Conservation (phyloP, 345 rosid genomes). For the Pugionium dolabratum region DNA sequence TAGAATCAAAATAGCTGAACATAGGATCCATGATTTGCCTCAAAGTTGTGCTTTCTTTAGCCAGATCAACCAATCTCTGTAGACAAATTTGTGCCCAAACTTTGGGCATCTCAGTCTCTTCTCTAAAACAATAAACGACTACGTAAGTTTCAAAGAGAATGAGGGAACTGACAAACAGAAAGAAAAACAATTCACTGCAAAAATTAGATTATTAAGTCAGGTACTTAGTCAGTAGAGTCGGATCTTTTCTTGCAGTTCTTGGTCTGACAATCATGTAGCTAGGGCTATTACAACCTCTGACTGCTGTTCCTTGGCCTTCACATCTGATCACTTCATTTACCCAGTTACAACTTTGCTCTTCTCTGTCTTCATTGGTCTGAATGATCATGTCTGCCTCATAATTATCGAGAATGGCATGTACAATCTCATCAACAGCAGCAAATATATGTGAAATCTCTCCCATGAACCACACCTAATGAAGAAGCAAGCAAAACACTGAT, state of each 20-base stretch:
- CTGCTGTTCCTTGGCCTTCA: constrained; percentile 67
- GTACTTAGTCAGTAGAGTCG: constrained; percentile 76
- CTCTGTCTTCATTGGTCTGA: constrained; percentile 59
- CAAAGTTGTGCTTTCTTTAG: constrained; percentile 82
- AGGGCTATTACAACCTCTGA: constrained; percentile 52
- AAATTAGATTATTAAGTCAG: not conserved
- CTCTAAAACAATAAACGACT: not conserved
- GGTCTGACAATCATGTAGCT: constrained; percentile 56
- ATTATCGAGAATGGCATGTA: constrained; percentile 74
- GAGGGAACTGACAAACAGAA: not conserved
- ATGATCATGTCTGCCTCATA: constrained; percentile 55
- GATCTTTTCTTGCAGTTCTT: constrained; percentile 73
- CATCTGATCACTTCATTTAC: constrained; percentile 92
- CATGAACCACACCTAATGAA: constrained; percentile 90
- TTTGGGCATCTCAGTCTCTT: constrained; percentile 77
- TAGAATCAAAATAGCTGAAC: constrained; percentile 72
- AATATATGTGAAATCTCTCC: constrained; percentile 70
- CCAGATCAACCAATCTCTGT: constrained; percentile 84
- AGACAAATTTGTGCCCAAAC: constrained; percentile 94
- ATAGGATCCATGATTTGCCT: constrained; percentile 81
- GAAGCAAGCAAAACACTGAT: constrained; percentile 15
- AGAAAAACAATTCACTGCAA: not conserved
- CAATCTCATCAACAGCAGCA: constrained; percentile 81
- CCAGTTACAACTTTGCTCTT: constrained; percentile 79
- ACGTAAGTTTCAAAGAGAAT: constrained; percentile 1